A percentile compares a stretch with the other conserved stretches of the same genome.
These are phyloP conservation scores for Candida quercuum DNA, from an alignment of 805 yeast genomes.

Conservation along the genomic window DNA sequence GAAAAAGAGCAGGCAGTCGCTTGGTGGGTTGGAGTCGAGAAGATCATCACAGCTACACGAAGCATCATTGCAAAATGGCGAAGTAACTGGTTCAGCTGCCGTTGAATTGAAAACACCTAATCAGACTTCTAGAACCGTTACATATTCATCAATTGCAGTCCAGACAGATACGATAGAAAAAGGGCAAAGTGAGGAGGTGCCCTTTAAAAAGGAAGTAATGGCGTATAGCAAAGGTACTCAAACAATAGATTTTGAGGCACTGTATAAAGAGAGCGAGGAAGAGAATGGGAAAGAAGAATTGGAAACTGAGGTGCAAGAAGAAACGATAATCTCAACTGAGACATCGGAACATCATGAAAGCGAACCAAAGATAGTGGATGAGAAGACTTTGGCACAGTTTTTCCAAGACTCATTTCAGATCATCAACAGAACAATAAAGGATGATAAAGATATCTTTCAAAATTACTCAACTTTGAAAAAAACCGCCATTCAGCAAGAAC, in stretches of 20 bases:
- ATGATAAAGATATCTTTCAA: constrained; percentile 24
- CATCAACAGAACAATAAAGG: constrained; percentile 21
- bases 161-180: neutral
- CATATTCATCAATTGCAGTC: neutral
- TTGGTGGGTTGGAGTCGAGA: neutral
- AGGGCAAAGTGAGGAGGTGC: neutral
- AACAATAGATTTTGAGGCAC: neutral
- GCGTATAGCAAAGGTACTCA: neutral
- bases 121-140: neutral
- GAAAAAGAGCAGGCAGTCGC: neutral
- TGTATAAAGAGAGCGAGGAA: neutral
- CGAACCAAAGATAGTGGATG: constrained; percentile 4
- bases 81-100: neutral
- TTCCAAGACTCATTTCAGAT: constrained; percentile 20
- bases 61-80: neutral
- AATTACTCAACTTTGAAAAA: constrained; percentile 7
- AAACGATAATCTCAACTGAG: neutral
- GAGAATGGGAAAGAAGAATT: neutral
- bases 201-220: neutral
- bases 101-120: neutral
- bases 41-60: neutral
- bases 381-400: constrained; percentile 10
- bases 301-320: neutral
- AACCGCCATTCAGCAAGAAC: constrained; percentile 11
- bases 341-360: too few species aligned